phyloP scores from a whole-genome alignment of 768 basidiomycete species.

The Tricholoma furcatifolium region DNA sequence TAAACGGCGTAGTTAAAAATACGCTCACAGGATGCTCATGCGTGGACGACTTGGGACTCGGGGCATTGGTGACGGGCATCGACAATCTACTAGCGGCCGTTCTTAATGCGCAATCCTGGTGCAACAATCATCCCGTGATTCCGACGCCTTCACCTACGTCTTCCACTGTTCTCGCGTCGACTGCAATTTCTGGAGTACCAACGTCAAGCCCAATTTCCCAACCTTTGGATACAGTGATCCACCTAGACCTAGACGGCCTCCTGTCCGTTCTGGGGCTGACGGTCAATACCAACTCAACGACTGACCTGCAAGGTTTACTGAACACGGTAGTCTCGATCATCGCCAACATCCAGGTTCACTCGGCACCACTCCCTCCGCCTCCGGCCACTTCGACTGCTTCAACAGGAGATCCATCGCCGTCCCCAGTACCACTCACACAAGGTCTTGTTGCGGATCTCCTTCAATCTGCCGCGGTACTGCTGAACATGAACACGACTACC shows the following conservation, averaged over 20 bases:
- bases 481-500: slow-evolving; percentile 13
- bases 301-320: slow-evolving; percentile 9
- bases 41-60: slow-evolving; percentile 8
- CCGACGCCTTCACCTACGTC: background rate
- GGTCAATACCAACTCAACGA: slow-evolving; percentile 1
- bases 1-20: slow-evolving; percentile 1
- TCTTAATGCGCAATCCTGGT: slow-evolving; percentile 13
- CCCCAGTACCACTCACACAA: slow-evolving; percentile 2
- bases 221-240: slow-evolving; percentile 1
- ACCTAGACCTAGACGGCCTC: slow-evolving; percentile 14
- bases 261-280: slow-evolving; percentile 4
- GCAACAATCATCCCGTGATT: slow-evolving; percentile 10
- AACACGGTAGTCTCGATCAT: slow-evolving; percentile 9
- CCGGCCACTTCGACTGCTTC: background rate
- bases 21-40: slow-evolving; percentile 14
- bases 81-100: slow-evolving; percentile 5
- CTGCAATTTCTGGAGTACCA: background rate
- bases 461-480: slow-evolving; percentile 10
- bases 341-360: slow-evolving; percentile 10
- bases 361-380: slow-evolving; percentile 11
- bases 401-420: background rate
- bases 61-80: slow-evolving; percentile 5
- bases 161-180: background rate
- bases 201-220: background rate
- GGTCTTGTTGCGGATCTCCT: slow-evolving; percentile 12